Conservation (phyloP, 129 eudicot species). For the Escallonia rubra region DNA sequence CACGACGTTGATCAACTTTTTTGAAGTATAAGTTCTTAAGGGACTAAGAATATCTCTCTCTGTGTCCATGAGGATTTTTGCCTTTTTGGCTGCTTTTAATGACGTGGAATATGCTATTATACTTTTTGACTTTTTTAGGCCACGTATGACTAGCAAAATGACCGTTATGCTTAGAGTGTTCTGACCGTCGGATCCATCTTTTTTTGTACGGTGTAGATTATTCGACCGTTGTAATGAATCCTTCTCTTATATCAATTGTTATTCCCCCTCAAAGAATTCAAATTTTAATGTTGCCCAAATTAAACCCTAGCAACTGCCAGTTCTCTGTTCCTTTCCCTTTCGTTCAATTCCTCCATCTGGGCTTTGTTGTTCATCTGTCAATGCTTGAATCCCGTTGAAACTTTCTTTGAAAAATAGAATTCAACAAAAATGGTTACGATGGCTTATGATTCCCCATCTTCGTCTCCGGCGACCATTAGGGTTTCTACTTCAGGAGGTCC, state of each 20-base stretch:
- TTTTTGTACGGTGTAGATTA: not conserved
- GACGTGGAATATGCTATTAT: no score
- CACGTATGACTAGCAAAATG: no score
- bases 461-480: slow-evolving; percentile 90
- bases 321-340: not conserved
- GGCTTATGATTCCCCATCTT: slow-evolving; percentile 45
- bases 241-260: not conserved
- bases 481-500: slow-evolving; percentile 71
- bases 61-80: no score
- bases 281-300: not conserved
- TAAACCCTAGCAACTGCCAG: not conserved
- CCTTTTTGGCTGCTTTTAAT: no score
- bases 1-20: no score
- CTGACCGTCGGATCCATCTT: not conserved
- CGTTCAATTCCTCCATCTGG: not conserved
- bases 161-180: no score
- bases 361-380: not conserved
- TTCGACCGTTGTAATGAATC: not conserved
- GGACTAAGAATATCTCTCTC: no score
- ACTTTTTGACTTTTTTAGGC: no score
- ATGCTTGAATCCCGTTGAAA: not conserved
- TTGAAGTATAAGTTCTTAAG: no score
- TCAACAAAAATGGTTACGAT: slow-evolving; percentile 33
- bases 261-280: not conserved
- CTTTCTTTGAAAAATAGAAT: not conserved